Base-by-base conservation (phyloP, 1,139 yeast genomes). In the Maudiozyma humilis region DNA sequence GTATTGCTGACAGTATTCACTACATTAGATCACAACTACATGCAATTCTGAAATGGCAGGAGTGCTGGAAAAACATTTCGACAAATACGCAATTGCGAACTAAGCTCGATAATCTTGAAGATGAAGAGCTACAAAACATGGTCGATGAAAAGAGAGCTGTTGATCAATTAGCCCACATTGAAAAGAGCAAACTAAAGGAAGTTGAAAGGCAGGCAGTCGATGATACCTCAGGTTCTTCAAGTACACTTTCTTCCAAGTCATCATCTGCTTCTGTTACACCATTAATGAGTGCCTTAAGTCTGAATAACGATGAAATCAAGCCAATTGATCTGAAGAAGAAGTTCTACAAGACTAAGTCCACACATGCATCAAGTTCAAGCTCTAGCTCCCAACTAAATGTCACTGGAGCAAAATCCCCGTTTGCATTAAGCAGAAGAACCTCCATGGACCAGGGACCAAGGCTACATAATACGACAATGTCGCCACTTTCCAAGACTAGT, bases 121-220 rank as follows among this genome's bases (percentile, higher is more conserved):
- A 46, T 7, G 45, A 46, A 2, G 55, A 54, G 34, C 17, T 60
- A 32, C n/a, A 13, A 3, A 56, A 52, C 20, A 47, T 57, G 54
- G 33, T 56, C 4, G 51, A 52, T 13, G 65, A 60, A 38, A 59
- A 59, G 41, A 42, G 52, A 30, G 49, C 51, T 2, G 57, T 51
- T 2, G 65, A 62, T 40, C 53, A 49, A 42, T 37, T 59, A n/a
- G 46, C 54, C 2, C 49, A 52, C 40, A 16, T 49, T n/a, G 61
- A 55, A 31, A 46, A 43, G 16, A 18, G 12, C 12, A 47, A 46
- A 36, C 40, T 32, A 20, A 44, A 35, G 31, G 43, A 25, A 17
- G 37, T 38, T 18, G 15, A 3, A 1, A 33, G 14, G 32, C 6
- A 17, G 5, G n/a, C 4, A 12, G 10, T 10, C 4, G 27, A 30